These are phyloP conservation scores for Amylostereum areolatum DNA, from an alignment of 1,284 basidiomycete genomes.

Conservation along the genomic window DNA sequence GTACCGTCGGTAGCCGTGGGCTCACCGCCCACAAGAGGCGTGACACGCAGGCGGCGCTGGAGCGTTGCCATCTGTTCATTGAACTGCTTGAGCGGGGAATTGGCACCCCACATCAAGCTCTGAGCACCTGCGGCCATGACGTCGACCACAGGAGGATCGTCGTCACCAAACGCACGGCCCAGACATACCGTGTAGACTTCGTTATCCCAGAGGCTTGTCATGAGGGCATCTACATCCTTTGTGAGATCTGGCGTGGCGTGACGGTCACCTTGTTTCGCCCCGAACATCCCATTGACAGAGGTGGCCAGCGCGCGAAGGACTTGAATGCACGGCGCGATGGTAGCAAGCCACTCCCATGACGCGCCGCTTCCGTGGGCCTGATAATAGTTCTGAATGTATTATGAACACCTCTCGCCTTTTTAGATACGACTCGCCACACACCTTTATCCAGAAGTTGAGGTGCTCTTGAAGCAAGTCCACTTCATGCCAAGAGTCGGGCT, in stretches of 20 bases:
- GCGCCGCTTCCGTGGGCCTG: conserved; percentile 26
- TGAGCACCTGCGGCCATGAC: too few species aligned
- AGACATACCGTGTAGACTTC: neutral
- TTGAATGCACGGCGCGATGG: conserved; percentile 29
- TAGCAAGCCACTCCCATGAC: conserved; percentile 34
- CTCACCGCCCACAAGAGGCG: too few species aligned
- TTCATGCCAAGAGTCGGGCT: conserved; percentile 22
- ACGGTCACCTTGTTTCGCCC: conserved; percentile 22
- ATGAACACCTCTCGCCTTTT: neutral
- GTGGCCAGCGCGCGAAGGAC: conserved; percentile 15
- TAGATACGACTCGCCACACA: conserved; percentile 1
- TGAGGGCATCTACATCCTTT: conserved; percentile 17
- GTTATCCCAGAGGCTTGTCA: neutral
- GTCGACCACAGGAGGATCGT: too few species aligned
- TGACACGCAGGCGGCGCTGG: too few species aligned
- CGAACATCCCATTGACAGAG: conserved; percentile 23
- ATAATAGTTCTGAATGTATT: conserved; percentile 25
- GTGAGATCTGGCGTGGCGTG: conserved; percentile 23
- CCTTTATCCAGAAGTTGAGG: conserved; percentile 33
- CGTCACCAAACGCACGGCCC: neutral
- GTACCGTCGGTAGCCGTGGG: too few species aligned
- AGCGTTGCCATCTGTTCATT: too few species aligned
- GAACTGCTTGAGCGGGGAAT: too few species aligned
- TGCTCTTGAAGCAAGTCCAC: conserved; percentile 38
- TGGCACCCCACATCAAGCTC: too few species aligned